Conservation (phyloP, 306 rosid genomes). For the Rosa rugosa region DNA sequence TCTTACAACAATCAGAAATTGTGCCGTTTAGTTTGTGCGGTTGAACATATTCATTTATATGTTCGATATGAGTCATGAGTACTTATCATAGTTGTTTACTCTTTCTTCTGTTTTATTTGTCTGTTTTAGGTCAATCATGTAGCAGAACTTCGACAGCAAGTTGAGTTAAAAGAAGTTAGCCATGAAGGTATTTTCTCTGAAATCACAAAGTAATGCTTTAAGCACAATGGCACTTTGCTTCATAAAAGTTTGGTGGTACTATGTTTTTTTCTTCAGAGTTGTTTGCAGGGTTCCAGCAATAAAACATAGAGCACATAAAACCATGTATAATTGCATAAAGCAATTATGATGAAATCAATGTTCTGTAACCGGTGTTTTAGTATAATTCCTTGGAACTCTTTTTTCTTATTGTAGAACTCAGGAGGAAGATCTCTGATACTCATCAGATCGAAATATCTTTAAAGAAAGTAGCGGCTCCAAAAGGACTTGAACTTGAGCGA, state of each 20-base stretch:
- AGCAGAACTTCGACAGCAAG: slow-evolving; percentile 63
- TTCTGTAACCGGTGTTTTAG: slow-evolving; percentile 14
- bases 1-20: neutral
- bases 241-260: neutral
- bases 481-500: slow-evolving; percentile 74
- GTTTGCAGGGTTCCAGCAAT: neutral
- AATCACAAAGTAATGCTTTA: neutral
- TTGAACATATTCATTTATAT: neutral
- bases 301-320: neutral
- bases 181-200: slow-evolving; percentile 61
- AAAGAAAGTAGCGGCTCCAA: slow-evolving; percentile 59
- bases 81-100: neutral
- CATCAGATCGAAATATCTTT: slow-evolving; percentile 50
- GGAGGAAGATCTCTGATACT: slow-evolving; percentile 58
- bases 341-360: slow-evolving; percentile 22
- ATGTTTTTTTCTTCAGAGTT: slow-evolving; percentile 2
- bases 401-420: slow-evolving; percentile 57
- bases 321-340: neutral
- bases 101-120: slow-evolving; percentile 4
- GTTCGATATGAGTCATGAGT: neutral
- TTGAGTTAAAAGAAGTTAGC: slow-evolving; percentile 57
- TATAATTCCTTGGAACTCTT: slow-evolving; percentile 20
- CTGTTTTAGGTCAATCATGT: slow-evolving; percentile 63
- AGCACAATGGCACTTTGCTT: neutral
- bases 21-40: neutral